Conservation (phyloP, 2,329 filamentous ascomycete genomes). For the Pseudogymnoascus sp. region DNA sequence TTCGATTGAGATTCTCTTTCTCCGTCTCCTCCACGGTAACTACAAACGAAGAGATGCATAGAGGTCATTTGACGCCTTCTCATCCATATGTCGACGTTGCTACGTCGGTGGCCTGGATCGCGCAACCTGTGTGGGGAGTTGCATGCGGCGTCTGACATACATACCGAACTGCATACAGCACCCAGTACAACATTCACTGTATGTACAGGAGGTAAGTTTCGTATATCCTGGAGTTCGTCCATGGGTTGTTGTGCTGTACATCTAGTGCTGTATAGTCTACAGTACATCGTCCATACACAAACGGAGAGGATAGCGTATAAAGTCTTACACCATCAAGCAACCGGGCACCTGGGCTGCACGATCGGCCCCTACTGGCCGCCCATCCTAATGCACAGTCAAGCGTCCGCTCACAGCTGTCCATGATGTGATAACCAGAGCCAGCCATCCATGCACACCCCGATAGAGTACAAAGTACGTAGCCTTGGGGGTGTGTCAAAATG, state of each 20-base stretch:
- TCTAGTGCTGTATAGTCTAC: not conserved
- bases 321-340: not conserved
- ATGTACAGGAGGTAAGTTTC: not conserved
- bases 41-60: not conserved
- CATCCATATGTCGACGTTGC: not conserved
- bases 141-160: conserved; percentile 1
- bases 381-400: not conserved
- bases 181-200: not conserved
- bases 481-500: not conserved
- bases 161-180: not conserved
- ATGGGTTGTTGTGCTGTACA: not conserved
- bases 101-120: not conserved
- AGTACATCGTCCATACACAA: not conserved
- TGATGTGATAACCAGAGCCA: conserved; percentile 4
- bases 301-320: not conserved
- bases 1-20: not conserved
- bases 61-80: not conserved
- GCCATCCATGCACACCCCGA: conserved; percentile 1
- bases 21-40: not conserved
- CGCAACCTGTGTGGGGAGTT: not conserved
- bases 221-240: not conserved
- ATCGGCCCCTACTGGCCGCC: not conserved
- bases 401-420: not conserved
- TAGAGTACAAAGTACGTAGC: not conserved
- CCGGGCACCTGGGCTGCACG: not conserved